Base-by-base conservation (phyloP, 208 protist species). In the Trypanosoma boissoni region DNA sequence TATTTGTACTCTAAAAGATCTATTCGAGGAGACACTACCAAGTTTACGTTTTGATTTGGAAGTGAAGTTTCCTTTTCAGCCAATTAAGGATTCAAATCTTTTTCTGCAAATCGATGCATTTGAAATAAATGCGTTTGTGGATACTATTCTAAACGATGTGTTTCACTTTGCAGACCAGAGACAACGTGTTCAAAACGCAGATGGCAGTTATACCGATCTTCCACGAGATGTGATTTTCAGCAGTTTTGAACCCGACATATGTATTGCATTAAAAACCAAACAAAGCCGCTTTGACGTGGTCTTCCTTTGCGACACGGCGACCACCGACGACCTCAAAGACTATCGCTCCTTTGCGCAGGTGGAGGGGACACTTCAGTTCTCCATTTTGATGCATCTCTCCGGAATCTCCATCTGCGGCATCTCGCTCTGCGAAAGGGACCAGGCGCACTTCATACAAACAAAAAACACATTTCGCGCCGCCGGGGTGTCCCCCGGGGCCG, bases 191-290 rank as follows among this genome's bases (percentile, higher is more conserved):
- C 5, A 42, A 8, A 54, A 68, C 43, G 54, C 21, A 37, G 18
- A 39, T 14, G 55, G 31, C 14, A n/a, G 32, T 12, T 51, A 36
- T 6, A 52, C 32, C n/a, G 43, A 60, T 12, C 63, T 29, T 23
- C 45, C 45, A 23, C 71, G 85, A 1, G 72, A 86, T 43, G 77
- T 92, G 10, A 77, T 72, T n/a, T 88, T 92, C 54, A 84, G 78
- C 65, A 92, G 85, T 54, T 92, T 92, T 45, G 85, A 92, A 58
- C 81, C 85, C 0, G 80, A 88, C 48, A 64, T 88, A 26, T 92
- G 85, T 42, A 50, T 92, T 29, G 85, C 80, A 42, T 50, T 92
- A 16, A 49, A 74, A 34, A 39, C 76, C 28, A 92, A 92, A 58
- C 85, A 92, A 69, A 81, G 80, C 36, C 85, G 85, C 36, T 92